These are phyloP conservation scores for Ophiosphaerella herpotricha DNA, from an alignment of 2,329 filamentous ascomycete species.

Conservation along the genomic window DNA sequence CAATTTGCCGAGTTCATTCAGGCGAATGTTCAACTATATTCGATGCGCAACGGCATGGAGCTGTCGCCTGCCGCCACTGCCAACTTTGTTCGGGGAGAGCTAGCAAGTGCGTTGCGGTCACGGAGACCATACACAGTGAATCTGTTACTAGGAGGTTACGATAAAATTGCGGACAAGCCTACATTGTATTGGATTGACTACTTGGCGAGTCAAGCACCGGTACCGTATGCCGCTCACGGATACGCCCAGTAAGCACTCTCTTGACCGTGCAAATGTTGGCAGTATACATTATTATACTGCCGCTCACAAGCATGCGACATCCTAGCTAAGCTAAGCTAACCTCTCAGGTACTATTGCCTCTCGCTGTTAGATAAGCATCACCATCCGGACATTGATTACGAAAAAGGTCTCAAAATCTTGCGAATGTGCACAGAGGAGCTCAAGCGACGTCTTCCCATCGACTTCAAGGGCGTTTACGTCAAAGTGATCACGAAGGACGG, in stretches of 20 bases:
- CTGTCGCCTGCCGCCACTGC: slow-evolving; percentile 87
- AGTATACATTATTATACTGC: background rate
- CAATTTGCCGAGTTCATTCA: slow-evolving; percentile 99
- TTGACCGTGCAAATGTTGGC: background rate
- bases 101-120: slow-evolving; percentile 87
- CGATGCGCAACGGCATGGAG: slow-evolving; percentile 95
- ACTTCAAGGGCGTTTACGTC: slow-evolving; percentile 95
- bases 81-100: slow-evolving; percentile 90
- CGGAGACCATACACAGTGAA: slow-evolving; percentile 97
- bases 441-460: slow-evolving; percentile 93
- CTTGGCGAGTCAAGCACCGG: slow-evolving; percentile 81
- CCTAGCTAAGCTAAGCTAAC: background rate
- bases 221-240: slow-evolving; percentile 96
- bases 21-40: slow-evolving; percentile 97
- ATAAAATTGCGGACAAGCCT: slow-evolving; percentile 88
- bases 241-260: slow-evolving; percentile 80
- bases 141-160: slow-evolving; percentile 89
- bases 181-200: slow-evolving; percentile 98
- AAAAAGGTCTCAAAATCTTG: slow-evolving; percentile 88
- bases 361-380: slow-evolving; percentile 99
- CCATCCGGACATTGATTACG: slow-evolving; percentile 88
- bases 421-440: slow-evolving; percentile 96
- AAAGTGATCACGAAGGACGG: slow-evolving; percentile 97
- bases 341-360: slow-evolving; percentile 86
- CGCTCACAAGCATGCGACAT: too few species aligned